A percentile compares a stretch with the other conserved stretches of the same genome.
Evolutionary conservation across 2,329 filamentous ascomycete species (phyloP).

Genomic region (Sclerotinia trifoliorum): DNA sequence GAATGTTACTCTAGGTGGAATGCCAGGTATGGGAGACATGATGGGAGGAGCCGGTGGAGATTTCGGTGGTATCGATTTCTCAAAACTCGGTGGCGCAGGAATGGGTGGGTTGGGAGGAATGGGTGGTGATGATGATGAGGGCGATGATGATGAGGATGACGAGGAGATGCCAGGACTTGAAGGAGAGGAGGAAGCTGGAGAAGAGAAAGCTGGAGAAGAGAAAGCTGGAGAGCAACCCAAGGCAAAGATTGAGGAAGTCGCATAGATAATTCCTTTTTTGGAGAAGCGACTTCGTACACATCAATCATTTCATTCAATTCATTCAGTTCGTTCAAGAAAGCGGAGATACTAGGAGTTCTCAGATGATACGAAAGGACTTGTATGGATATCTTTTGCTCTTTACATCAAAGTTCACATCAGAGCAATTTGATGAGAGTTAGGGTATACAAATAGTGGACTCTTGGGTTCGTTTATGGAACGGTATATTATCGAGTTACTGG

Average conservation of each 20-base stretch:
- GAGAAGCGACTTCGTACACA: background rate
- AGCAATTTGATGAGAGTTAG: background rate
- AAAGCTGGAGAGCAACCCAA: conserved; percentile 42
- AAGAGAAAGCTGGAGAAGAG: conserved; percentile 40
- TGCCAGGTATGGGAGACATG: conserved; percentile 40
- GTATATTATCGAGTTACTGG: background rate
- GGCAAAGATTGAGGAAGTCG: conserved; percentile 44
- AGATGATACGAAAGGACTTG: background rate
- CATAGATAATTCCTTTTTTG: conserved; percentile 29
- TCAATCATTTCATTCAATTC: background rate
- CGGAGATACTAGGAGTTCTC: conserved; percentile 12
- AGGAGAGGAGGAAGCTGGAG: conserved; percentile 52
- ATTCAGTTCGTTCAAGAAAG: conserved; percentile 4
- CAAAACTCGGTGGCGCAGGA: conserved; percentile 72
- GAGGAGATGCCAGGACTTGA: conserved; percentile 86
- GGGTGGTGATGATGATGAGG: conserved; percentile 49
- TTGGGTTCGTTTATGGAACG: conserved; percentile 7
- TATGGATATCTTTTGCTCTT: conserved; percentile 6
- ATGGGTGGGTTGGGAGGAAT: conserved; percentile 44
- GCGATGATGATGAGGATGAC: conserved; percentile 54
- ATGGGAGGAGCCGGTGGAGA: conserved; percentile 56
- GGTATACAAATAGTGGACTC: conserved; percentile 6
- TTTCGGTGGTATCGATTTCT: conserved; percentile 90
- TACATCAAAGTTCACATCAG: background rate
- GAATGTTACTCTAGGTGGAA: conserved; percentile 13